Conservation (phyloP, 73 alveolate species). For the Paramecium primaurelia region DNA sequence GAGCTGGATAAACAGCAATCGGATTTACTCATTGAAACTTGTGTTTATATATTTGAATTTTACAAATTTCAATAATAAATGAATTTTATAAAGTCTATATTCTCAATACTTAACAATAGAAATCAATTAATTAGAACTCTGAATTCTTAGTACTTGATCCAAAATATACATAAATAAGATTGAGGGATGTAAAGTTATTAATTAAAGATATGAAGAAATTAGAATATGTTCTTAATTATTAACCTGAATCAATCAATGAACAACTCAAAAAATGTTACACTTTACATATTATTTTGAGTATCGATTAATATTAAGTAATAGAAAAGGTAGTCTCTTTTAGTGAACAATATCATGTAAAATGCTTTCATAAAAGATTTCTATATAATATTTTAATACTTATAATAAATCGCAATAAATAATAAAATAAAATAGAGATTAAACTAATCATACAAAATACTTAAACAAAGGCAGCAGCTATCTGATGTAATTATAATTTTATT, state of each 20-base stretch:
- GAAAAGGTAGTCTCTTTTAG: background rate
- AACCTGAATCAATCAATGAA: slow-evolving; percentile 1
- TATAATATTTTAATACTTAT: too few species aligned
- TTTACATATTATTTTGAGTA: background rate
- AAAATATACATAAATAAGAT: background rate
- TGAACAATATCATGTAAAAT: background rate
- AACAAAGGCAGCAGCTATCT: background rate
- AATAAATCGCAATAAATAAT: too few species aligned
- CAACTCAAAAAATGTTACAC: background rate
- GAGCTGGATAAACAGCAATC: background rate
- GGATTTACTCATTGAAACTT: background rate
- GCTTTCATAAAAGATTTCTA: too few species aligned
- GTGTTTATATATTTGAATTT: background rate
- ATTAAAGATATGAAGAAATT: background rate
- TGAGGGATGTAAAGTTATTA: background rate
- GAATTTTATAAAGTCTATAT: background rate
- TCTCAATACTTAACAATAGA: background rate
- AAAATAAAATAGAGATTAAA: background rate
- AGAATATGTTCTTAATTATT: background rate
- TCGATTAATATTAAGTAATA: background rate
- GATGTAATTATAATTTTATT: background rate
- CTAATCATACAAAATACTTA: too few species aligned
- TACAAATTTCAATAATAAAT: background rate
- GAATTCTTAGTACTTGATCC: background rate
- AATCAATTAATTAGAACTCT: background rate